Base-by-base conservation (phyloP, 306 rosid genomes). In the Betula pendula region DNA sequence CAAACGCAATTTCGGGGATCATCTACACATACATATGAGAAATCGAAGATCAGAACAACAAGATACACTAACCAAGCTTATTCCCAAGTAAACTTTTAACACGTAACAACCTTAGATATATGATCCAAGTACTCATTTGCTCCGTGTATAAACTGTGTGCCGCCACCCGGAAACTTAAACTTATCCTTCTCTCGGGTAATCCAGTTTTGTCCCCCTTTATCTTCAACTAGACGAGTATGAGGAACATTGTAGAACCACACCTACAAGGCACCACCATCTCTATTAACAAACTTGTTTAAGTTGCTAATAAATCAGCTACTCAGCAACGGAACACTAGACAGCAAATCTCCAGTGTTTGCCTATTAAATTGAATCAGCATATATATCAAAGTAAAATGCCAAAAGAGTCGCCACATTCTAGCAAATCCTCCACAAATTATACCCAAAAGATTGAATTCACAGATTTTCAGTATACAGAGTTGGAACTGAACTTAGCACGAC, bases 161-260 rank as follows among this genome's bases (percentile, higher is more conserved):
- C 98, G 51, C 98, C 98, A 71, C 98, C 98, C 19, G 98, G 98
- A 86, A 94, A 94, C 74, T 81, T 89, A 72, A 94, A 92, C 87
- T 90, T 94, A 73, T 87, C 84, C 77, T 86, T 91, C 76, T 78
- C 78, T 63, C 87, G 82, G 14, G 79, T 75, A 81, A 94, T 90
- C 98, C 98, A 94, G 80, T 94, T 94, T 79, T 94, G 98, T 52
- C 98, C 98, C 6, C 98, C 98, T 85, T 94, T 94, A 74, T 92
- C 98, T 67, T 90, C 97, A 25, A 90, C 98, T 15, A 94, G 84
- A 62, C 97, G 97, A 81, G 89, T 92, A 81, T 92, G 98, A 72
- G 98, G 98, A 72, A 94, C 96, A 84, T 94, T 94, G 74, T 44
- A 45, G 85, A 75, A 94, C 98, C 98, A 94, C 27, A 94, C 97